Base-by-base conservation (phyloP, 495 filamentous ascomycete species). In the Neurospora sublineolata region DNA sequence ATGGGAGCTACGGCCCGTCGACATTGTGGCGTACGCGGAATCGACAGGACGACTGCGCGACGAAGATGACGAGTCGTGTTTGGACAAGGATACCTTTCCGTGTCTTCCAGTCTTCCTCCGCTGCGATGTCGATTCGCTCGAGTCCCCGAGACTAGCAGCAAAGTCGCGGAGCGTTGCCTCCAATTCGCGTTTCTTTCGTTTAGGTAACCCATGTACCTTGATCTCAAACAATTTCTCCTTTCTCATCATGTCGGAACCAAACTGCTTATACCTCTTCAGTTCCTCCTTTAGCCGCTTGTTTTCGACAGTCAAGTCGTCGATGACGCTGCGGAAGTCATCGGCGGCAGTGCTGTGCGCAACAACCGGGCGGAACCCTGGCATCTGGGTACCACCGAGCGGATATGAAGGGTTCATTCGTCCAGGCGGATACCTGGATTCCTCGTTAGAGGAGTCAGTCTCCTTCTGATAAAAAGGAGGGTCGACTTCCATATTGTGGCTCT, bases 171-270 rank as follows among this genome's bases (percentile, higher is more conserved):
- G 79, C 1, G 86, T 86, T n/a, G 88, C 84, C 76, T 94, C 92
- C 39, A 94, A 79, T 74, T 94, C 91, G 37, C 87, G 84, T 75
- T 90, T 93, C 79, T 90, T 92, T 44, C 86, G 82, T 37, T 79
- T 78, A 8, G 89, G 84, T 40, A 94, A 79, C 3, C 87, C 88
- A 76, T 94, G 90, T 39, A 93, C 83, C 74, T 89, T 87, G 67
- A 94, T 86, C 77, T 94, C 92, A 74, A 94, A 93, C 3, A 94
- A 80, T 73, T 89, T 92, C 20, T 94, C 91, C 37, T 80, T 84
- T 2, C 79, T 78, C 69, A 92, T 78, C 72, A 87, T 84, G 39
- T 86, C 81, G 39, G 87, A 86, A 14, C 90, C 86, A 71, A 87
- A 77, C 67, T 85, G 87, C 77, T 90, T 89, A 72, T 91, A 90